Base-by-base conservation (phyloP, 2,329 filamentous ascomycete species). In the Microsporum audouinii region DNA sequence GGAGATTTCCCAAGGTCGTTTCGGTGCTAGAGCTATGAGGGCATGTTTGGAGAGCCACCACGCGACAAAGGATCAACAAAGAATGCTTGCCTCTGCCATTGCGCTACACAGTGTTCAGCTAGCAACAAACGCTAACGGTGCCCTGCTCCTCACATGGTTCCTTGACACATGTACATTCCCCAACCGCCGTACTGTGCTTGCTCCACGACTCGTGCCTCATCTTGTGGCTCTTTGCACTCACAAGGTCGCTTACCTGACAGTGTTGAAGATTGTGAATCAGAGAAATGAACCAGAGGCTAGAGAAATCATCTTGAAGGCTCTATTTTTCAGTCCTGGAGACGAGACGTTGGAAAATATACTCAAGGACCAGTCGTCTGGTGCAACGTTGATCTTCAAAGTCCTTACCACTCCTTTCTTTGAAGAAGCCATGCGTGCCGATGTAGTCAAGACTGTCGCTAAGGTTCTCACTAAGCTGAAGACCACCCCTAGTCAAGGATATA, bases 191-290 rank as follows among this genome's bases (percentile, higher is more conserved):
- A 95, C 89, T 29, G 91, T 97, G 33, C 81, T 99, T 60, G 91
- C 94, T 51, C 94, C 94, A 23, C 86, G 91, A 67, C 84, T 99
- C 29, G 90, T 96, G 14, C 91, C 94, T 45, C 91, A 95, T 71
- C 80, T 99, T 36, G 91, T 96, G 29, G 90, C 96, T 71, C 82
- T 99, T 5, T 97, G 94, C 80, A 97, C 94, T 0, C 94, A 99
- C 80, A 97, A 97, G 80, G 92, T 99, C 61, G 94, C 94, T 0
- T 97, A 97, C 71, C 80, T 97, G 63, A 99, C 94, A 0, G 92
- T 99, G 0, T 80, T 99, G 62, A 99, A 99, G 78, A 91, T 97
- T 58, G 95, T 99, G 75, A 99, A 99, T 72, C 94, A 99, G 75
- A 91, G 95, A 71, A 89, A 91, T 38, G 94, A 99, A 76, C 82